Evolutionary conservation across 805 yeast species (phyloP).

Genomic region (Scheffersomyces ergatensis): DNA sequence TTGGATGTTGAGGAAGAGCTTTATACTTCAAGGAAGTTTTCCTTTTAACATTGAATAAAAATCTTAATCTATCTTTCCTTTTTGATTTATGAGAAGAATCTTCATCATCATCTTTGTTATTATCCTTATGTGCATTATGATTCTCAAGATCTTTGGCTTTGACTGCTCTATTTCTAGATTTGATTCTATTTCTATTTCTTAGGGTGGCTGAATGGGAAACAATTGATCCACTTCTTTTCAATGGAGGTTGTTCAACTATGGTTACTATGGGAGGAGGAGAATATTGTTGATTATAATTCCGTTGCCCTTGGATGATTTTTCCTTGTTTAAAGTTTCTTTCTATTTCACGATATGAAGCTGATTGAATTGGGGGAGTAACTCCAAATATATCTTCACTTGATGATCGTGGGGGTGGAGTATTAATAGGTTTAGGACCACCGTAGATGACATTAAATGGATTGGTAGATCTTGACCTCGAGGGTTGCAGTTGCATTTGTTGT

Average conservation of each 20-base stretch:
- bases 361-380: neutral
- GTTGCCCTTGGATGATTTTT: neutral
- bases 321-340: conserved; percentile 5
- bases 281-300: no score
- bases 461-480: no score
- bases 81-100: neutral
- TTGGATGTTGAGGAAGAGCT: conserved; percentile 7
- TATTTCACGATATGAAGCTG: conserved; percentile 3
- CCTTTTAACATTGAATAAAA: conserved; percentile 34
- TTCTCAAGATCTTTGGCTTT: conserved; percentile 6
- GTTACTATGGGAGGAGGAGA: conserved; percentile 22
- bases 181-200: conserved; percentile 27
- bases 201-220: conserved; percentile 29
- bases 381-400: conserved; percentile 1
- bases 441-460: neutral
- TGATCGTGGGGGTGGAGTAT: no score
- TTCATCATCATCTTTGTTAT: conserved; percentile 1
- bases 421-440: no score
- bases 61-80: conserved; percentile 9
- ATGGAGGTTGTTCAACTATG: conserved; percentile 15
- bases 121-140: neutral
- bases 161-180: conserved; percentile 26
- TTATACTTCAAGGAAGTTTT: conserved; percentile 31
- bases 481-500: neutral
- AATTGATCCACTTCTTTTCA: conserved; percentile 25